These are phyloP conservation scores for Penicillium sp. DNA, from an alignment of 2,329 filamentous ascomycete genomes.

Conservation along the genomic window DNA sequence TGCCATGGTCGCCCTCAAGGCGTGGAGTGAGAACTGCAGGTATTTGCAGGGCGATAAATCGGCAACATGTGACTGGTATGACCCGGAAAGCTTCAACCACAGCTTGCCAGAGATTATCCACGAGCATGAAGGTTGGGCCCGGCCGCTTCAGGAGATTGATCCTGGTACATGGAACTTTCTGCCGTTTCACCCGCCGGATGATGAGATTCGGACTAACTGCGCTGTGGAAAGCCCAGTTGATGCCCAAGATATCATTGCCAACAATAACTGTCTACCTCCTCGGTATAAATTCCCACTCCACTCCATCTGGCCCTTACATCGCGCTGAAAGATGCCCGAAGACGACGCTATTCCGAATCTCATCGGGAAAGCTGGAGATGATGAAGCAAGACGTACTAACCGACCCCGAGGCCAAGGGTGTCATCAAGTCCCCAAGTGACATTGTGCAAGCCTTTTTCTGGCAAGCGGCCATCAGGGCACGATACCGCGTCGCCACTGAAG, in stretches of 20 bases:
- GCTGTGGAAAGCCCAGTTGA: neutral
- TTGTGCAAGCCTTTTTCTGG: constrained; percentile 10
- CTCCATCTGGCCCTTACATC: constrained; percentile 3
- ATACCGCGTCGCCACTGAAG: constrained; percentile 4
- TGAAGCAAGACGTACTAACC: neutral
- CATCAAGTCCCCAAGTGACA: constrained; percentile 4
- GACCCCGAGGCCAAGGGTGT: constrained; percentile 3
- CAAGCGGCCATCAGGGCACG: constrained; percentile 3
- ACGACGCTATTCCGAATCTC: constrained; percentile 4
- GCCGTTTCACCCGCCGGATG: constrained; percentile 2
- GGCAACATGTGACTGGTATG: constrained; percentile 4
- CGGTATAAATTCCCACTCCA: neutral
- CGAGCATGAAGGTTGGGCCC: neutral
- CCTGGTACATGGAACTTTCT: constrained; percentile 3
- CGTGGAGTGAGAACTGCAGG: constrained; percentile 8
- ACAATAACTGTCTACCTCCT: neutral
- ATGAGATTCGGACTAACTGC: neutral
- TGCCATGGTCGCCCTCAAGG: constrained; percentile 3
- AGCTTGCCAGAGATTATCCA: constrained; percentile 7
- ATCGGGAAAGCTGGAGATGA: neutral
- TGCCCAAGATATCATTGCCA: no score
- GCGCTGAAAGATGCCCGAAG: constrained; percentile 1
- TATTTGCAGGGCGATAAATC: constrained; percentile 2
- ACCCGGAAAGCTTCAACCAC: constrained; percentile 10
- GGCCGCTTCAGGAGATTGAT: neutral